Percentiles rank a stretch among this genome's conserved stretches.
phyloP scores from a whole-genome alignment of 768 basidiomycete species.

The Mycena rosella region DNA sequence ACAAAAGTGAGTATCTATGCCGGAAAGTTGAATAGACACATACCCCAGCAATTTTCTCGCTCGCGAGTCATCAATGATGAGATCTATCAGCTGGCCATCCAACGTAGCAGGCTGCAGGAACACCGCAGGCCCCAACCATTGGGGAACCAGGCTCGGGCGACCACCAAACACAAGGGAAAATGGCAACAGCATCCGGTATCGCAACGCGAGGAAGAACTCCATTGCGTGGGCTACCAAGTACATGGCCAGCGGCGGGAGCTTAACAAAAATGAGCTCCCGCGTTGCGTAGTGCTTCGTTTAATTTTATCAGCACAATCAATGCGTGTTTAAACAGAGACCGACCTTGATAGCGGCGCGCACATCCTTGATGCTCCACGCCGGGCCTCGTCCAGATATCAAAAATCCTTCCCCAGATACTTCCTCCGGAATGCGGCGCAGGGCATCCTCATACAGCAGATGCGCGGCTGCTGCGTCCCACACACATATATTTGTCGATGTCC shows the following conservation, averaged over 20 bases:
- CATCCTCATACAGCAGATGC: slow-evolving; percentile 49
- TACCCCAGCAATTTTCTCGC: slow-evolving; percentile 49
- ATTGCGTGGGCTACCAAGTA: slow-evolving; percentile 47
- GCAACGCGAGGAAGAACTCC: slow-evolving; percentile 46
- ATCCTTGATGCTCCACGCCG: slow-evolving; percentile 47
- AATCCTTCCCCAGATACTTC: slow-evolving; percentile 49
- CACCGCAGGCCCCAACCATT: slow-evolving; percentile 47
- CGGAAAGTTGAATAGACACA: slow-evolving; percentile 11
- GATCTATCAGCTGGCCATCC: slow-evolving; percentile 45
- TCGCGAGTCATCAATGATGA: slow-evolving; percentile 50
- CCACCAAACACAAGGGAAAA: slow-evolving; percentile 34
- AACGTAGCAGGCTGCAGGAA: slow-evolving; percentile 50
- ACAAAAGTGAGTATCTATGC: background rate
- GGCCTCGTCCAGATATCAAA: slow-evolving; percentile 49
- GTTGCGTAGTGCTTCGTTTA: slow-evolving; percentile 47
- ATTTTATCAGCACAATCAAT: background rate
- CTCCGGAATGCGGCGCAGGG: slow-evolving; percentile 39
- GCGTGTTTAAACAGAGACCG: background rate
- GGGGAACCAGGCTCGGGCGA: slow-evolving; percentile 41
- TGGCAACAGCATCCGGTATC: slow-evolving; percentile 45
- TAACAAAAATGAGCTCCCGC: slow-evolving; percentile 43
- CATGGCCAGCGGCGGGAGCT: slow-evolving; percentile 46
- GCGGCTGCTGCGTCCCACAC: slow-evolving; percentile 54
- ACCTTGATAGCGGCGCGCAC: slow-evolving; percentile 49
- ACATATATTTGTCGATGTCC: slow-evolving; percentile 47